Evolutionary conservation across 2,329 filamentous ascomycete genomes (phyloP).

Genomic region (Sporothrix globosa): DNA sequence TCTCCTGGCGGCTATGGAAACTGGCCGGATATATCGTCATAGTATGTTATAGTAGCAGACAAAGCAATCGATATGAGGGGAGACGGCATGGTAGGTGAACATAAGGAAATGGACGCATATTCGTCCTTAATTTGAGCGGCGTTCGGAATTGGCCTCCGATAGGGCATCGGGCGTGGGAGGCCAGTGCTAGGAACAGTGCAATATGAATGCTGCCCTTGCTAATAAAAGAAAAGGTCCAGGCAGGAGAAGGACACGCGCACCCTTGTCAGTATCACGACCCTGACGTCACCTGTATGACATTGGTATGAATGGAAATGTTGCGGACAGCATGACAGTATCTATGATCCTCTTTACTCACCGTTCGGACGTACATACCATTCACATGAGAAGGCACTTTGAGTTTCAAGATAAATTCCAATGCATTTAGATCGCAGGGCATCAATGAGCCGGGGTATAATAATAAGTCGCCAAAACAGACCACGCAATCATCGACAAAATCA

Average conservation of each 20-base stretch:
- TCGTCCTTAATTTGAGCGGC: too few species aligned
- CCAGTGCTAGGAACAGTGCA: too few species aligned
- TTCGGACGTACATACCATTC: background rate
- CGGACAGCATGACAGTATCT: background rate
- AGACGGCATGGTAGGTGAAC: too few species aligned
- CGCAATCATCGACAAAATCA: background rate
- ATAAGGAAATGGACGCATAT: too few species aligned
- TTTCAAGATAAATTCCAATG: constrained; percentile 15
- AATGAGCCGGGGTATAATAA: constrained; percentile 23
- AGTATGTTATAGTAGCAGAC: background rate
- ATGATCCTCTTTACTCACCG: too few species aligned
- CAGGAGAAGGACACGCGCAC: background rate
- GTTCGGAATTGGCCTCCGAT: too few species aligned
- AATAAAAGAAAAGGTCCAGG: too few species aligned
- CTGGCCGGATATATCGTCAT: background rate
- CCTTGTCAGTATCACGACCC: background rate
- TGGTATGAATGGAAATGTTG: background rate
- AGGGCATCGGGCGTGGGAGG: too few species aligned
- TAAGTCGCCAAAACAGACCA: constrained; percentile 1
- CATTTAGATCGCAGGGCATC: constrained; percentile 26
- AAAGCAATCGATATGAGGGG: background rate
- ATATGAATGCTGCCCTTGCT: too few species aligned
- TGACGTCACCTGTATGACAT: background rate
- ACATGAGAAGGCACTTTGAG: background rate
- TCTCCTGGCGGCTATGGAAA: background rate